A percentile compares a stretch with the other conserved stretches of the same genome.
These are phyloP conservation scores for Cymbopogon flexuosus DNA, from an alignment of 202 grass and related monocot genomes.

Conservation along the genomic window DNA sequence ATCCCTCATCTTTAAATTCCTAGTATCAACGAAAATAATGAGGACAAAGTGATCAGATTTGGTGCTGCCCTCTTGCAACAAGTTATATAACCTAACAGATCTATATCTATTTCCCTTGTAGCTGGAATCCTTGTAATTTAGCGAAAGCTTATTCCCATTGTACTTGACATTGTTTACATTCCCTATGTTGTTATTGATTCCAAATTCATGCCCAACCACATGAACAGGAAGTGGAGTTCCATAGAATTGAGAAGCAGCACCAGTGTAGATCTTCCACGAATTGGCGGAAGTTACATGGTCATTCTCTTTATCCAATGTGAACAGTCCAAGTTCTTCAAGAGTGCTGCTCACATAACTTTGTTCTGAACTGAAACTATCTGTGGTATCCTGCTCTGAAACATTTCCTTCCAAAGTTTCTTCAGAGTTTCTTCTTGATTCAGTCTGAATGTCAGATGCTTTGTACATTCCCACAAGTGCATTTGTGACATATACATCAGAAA, in stretches of 20 bases:
- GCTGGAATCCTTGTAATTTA: conserved; percentile 10
- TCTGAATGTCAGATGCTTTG: conserved; percentile 41
- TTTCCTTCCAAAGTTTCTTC: conserved; percentile 25
- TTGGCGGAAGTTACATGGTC: conserved; percentile 22
- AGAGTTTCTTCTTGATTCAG: conserved; percentile 22
- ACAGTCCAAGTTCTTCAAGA: conserved; percentile 62
- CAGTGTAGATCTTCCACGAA: conserved; percentile 25
- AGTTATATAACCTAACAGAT: conserved; percentile 24
- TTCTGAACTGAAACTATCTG: conserved; percentile 32
- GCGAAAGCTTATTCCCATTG: conserved; percentile 19
- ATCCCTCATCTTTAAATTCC: conserved; percentile 34
- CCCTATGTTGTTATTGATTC: conserved; percentile 6
- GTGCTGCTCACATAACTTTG: conserved; percentile 34
- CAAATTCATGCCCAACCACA: conserved; percentile 29
- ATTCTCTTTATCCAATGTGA: conserved; percentile 56
- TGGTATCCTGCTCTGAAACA: conserved; percentile 1
- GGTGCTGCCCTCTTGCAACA: conserved; percentile 19
- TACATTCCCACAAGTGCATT: conserved; percentile 88
- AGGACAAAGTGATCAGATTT: conserved; percentile 41
- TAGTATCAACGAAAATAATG: conserved; percentile 37
- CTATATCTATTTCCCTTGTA: conserved; percentile 23
- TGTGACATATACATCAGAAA: conserved; percentile 78
- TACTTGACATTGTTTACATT: conserved; percentile 8
- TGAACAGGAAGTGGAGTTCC: conserved; percentile 22
- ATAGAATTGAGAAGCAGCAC: conserved; percentile 37